These are phyloP conservation scores for Pythium plurisporium DNA, from an alignment of 352 stramenopile species.

Conservation along the genomic window DNA sequence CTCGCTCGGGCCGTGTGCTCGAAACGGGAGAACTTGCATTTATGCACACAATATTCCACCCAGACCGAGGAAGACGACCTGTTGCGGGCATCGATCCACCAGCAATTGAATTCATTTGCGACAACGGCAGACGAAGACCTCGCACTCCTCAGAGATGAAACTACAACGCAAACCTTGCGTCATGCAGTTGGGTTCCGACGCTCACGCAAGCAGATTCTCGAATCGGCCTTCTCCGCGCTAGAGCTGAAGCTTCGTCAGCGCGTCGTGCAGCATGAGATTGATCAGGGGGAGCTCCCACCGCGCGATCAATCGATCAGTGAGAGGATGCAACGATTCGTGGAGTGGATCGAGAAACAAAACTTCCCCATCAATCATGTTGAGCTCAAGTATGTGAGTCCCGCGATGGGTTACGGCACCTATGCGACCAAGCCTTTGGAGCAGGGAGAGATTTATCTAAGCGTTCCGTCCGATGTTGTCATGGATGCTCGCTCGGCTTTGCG, in stretches of 20 bases:
- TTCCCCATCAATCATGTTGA: constrained; percentile 55
- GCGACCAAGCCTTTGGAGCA: constrained; percentile 42
- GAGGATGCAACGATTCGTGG: constrained; percentile 23
- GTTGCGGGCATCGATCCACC: constrained; percentile 4
- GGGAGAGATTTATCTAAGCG: constrained; percentile 76
- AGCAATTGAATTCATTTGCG: constrained; percentile 23
- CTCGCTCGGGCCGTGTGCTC: constrained; percentile 24
- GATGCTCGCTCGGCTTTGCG: constrained; percentile 47
- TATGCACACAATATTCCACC: constrained; percentile 27
- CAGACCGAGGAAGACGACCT: background rate
- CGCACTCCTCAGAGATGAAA: background rate
- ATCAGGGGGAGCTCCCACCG: background rate
- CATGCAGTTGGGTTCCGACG: constrained; percentile 42
- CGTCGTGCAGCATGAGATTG: background rate
- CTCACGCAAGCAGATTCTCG: constrained; percentile 53
- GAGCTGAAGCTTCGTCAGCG: background rate
- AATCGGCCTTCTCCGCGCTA: constrained; percentile 9
- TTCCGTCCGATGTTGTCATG: constrained; percentile 71
- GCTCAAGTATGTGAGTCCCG: constrained; percentile 41
- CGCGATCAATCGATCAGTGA: background rate
- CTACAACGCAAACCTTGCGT: background rate
- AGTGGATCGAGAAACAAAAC: constrained; percentile 20
- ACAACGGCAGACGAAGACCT: constrained; percentile 43
- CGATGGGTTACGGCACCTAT: constrained; percentile 65
- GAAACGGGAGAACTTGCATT: constrained; percentile 16